Percentiles rank a stretch among this genome's conserved stretches.
These are phyloP conservation scores for Cercospora janseana DNA, from an alignment of 2,329 filamentous ascomycete genomes.

Conservation along the genomic window DNA sequence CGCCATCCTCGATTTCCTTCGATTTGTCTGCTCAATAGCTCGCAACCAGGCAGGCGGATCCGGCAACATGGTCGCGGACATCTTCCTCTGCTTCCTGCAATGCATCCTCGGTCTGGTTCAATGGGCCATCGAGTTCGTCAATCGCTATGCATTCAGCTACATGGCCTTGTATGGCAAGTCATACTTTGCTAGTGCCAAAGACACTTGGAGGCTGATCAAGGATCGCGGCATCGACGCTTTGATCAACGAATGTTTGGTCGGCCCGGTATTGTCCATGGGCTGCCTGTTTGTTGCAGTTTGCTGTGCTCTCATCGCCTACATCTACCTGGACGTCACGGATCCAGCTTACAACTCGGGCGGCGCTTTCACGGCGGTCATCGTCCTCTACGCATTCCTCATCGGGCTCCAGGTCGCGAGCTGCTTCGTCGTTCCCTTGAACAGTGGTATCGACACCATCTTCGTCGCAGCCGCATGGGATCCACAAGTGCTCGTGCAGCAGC, in stretches of 20 bases:
- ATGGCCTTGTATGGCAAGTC: constrained; percentile 90
- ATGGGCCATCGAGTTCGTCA: constrained; percentile 79
- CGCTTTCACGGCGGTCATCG: constrained; percentile 70
- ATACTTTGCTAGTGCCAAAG: constrained; percentile 83
- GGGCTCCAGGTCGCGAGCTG: constrained; percentile 86
- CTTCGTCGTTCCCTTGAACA: constrained; percentile 83
- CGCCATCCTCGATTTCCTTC: constrained; percentile 79
- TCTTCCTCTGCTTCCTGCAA: constrained; percentile 71
- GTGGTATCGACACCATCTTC: constrained; percentile 89
- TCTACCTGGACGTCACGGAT: constrained; percentile 82
- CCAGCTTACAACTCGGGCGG: constrained; percentile 70
- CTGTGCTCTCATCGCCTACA: constrained; percentile 75
- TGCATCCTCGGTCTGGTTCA: constrained; percentile 76
- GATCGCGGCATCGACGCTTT: constrained; percentile 86
- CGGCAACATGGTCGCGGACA: constrained; percentile 66
- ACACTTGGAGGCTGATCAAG: constrained; percentile 64
- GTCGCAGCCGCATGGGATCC: constrained; percentile 70
- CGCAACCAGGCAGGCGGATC: constrained; percentile 61
- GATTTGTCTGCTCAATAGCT: constrained; percentile 78
- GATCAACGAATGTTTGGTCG: constrained; percentile 82
- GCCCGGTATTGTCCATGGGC: constrained; percentile 51
- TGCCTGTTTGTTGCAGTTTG: constrained; percentile 80
- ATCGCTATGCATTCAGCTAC: constrained; percentile 66
- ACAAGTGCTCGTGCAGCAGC: constrained; percentile 73
- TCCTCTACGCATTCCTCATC: constrained; percentile 85